phyloP scores from a whole-genome alignment of 768 basidiomycete species.

The Leccinellum rugosiceps region DNA sequence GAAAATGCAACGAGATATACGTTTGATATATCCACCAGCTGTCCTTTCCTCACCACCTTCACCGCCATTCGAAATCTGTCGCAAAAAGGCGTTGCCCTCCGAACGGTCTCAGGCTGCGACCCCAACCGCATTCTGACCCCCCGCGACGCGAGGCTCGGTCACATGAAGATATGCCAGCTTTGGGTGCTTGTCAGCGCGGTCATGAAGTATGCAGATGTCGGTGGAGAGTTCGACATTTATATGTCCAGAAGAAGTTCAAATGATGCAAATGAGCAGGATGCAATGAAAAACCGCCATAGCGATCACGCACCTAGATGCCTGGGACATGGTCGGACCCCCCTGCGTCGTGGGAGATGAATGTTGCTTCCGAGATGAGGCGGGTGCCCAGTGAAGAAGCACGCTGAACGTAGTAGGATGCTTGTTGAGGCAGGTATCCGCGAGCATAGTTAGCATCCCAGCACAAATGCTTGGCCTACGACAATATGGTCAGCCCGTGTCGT shows the following conservation, averaged over 20 bases:
- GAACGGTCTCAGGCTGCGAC: neutral
- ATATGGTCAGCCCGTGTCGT: neutral
- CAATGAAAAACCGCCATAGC: neutral
- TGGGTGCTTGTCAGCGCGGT: neutral
- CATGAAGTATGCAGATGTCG: neutral
- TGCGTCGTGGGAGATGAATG: too few species aligned
- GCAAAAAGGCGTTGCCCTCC: slow-evolving; percentile 24
- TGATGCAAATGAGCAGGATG: neutral
- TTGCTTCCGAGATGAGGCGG: too few species aligned
- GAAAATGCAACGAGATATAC: neutral
- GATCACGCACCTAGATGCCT: slow-evolving; percentile 33
- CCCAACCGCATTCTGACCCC: neutral
- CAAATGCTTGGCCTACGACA: neutral
- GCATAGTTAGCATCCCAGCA: neutral
- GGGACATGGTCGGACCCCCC: too few species aligned
- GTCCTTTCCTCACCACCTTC: slow-evolving; percentile 20
- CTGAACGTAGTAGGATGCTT: too few species aligned
- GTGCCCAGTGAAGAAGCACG: too few species aligned
- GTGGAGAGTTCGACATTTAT: too few species aligned
- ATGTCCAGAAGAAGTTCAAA: neutral
- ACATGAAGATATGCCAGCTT: neutral
- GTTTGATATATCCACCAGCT: too few species aligned
- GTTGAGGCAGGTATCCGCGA: too few species aligned
- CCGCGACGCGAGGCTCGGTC: neutral
- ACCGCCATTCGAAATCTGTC: slow-evolving; percentile 31